A percentile compares a stretch with the other conserved stretches of the same genome.
phyloP scores from a whole-genome alignment of 768 basidiomycete genomes.

The Phylloporus rhodoxanthus region DNA sequence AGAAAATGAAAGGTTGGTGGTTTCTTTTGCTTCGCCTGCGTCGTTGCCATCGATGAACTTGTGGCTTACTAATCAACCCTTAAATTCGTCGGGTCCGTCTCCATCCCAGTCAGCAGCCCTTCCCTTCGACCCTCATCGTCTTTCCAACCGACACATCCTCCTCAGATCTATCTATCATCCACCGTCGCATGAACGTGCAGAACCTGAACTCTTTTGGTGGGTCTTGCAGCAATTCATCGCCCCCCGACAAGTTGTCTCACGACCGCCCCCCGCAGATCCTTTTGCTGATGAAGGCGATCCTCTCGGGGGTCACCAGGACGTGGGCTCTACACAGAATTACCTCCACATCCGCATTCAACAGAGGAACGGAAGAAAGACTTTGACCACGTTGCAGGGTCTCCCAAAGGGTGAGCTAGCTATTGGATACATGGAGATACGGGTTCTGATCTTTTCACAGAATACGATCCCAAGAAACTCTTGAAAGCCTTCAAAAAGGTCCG shows the following conservation, averaged over 20 bases:
- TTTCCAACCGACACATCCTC: conserved; percentile 43
- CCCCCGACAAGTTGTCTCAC: conserved; percentile 7
- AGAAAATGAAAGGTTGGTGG: conserved; percentile 70
- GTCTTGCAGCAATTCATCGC: conserved; percentile 13
- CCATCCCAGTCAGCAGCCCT: conserved; percentile 8
- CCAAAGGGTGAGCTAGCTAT: conserved; percentile 61
- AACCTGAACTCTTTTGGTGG: conserved; percentile 79
- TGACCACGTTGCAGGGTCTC: conserved; percentile 95
- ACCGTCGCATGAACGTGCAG: conserved; percentile 91
- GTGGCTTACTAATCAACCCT: conserved; percentile 24
- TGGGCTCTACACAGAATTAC: conserved; percentile 76
- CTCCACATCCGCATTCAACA: conserved; percentile 98
- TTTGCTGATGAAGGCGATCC: conserved; percentile 93
- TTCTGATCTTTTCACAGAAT: conserved; percentile 51
- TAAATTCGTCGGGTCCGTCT: conserved; percentile 23
- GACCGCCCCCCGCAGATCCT: conserved; percentile 60
- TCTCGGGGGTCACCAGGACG: conserved; percentile 66
- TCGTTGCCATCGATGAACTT: conserved; percentile 3
- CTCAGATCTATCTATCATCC: conserved; percentile 37
- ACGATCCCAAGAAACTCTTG: conserved; percentile 95
- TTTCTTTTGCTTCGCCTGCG: conserved; percentile 34
- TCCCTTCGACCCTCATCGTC: conserved; percentile 26
- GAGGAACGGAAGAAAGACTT: conserved; percentile 96
- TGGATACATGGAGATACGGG: conserved; percentile 9
- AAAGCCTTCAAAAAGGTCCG: conserved; percentile 97